These are phyloP conservation scores for Plasmopara muralis DNA, from an alignment of 352 stramenopile genomes.

Conservation along the genomic window DNA sequence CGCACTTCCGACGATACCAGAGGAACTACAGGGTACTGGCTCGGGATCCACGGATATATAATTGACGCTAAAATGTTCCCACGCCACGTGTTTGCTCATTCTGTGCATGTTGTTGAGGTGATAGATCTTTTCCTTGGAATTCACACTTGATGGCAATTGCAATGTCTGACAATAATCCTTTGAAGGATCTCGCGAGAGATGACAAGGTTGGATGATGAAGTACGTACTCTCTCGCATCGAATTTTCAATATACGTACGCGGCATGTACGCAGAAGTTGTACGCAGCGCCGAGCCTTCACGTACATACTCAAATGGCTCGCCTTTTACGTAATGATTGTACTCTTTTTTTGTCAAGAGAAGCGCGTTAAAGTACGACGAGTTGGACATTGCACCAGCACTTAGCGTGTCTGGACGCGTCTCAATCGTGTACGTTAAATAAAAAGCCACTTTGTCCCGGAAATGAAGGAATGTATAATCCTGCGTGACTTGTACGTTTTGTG, in stretches of 20 bases:
- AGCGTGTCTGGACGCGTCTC: slow-evolving; percentile 13
- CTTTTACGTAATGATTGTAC: slow-evolving; percentile 48
- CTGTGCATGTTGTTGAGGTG: slow-evolving; percentile 25
- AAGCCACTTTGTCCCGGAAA: slow-evolving; percentile 47
- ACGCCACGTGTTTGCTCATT: slow-evolving; percentile 10
- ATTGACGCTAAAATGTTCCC: slow-evolving; percentile 22
- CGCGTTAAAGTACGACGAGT: slow-evolving; percentile 40
- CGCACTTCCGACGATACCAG: slow-evolving; percentile 34
- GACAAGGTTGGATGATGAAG: slow-evolving; percentile 53
- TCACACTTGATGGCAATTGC: slow-evolving; percentile 32
- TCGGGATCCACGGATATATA: slow-evolving; percentile 60
- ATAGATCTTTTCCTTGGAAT: slow-evolving; percentile 40
- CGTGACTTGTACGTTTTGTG: slow-evolving; percentile 39
- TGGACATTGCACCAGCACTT: slow-evolving; percentile 12
- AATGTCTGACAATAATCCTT: slow-evolving; percentile 33
- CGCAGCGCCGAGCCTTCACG: slow-evolving; percentile 34
- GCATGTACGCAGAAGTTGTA: slow-evolving; percentile 40
- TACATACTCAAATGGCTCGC: slow-evolving; percentile 41
- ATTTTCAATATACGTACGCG: slow-evolving; percentile 44
- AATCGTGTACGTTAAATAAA: slow-evolving; percentile 49
- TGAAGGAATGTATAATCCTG: slow-evolving; percentile 51
- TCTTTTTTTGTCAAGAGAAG: slow-evolving; percentile 46
- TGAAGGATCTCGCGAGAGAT: slow-evolving; percentile 27
- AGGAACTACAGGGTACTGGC: slow-evolving; percentile 43
- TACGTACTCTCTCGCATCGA: slow-evolving; percentile 43